Evolutionary conservation across 108 stramenopile species (phyloP).

Genomic region (Skeletonema grethae): DNA sequence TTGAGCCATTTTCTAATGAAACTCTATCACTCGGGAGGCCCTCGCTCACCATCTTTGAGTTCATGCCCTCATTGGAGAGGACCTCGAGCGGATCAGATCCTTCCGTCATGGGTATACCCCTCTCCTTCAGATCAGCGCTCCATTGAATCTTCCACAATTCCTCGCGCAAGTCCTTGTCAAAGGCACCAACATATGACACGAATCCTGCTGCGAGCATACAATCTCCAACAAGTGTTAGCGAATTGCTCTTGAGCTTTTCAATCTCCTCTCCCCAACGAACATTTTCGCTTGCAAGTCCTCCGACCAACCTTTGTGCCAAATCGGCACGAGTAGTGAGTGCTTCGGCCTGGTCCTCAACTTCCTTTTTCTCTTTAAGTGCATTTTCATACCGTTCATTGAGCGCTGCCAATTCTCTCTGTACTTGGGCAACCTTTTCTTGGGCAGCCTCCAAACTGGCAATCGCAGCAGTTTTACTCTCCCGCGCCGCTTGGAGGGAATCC

Average conservation of each 20-base stretch:
- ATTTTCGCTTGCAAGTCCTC: constrained; percentile 86
- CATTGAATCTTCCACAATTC: constrained; percentile 76
- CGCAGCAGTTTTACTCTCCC: constrained; percentile 71
- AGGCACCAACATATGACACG: constrained; percentile 92
- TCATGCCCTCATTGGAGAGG: constrained; percentile 82
- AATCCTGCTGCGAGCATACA: constrained; percentile 91
- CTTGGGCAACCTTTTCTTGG: constrained; percentile 62
- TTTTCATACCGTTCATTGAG: constrained; percentile 61
- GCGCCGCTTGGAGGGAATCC: constrained; percentile 81
- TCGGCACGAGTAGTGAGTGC: constrained; percentile 68
- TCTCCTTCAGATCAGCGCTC: constrained; percentile 69
- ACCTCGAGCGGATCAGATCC: constrained; percentile 80
- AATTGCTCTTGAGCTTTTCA: constrained; percentile 66
- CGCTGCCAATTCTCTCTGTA: constrained; percentile 51
- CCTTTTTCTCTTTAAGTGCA: constrained; percentile 80
- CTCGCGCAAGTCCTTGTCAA: constrained; percentile 80
- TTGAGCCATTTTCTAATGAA: constrained; percentile 89
- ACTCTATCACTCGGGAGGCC: constrained; percentile 92
- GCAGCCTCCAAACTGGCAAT: constrained; percentile 72
- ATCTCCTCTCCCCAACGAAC: constrained; percentile 89
- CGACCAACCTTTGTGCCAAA: constrained; percentile 85
- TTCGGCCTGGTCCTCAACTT: constrained; percentile 81
- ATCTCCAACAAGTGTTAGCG: constrained; percentile 80
- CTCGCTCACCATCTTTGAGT: constrained; percentile 82
- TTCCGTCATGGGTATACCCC: constrained; percentile 75